phyloP scores from a whole-genome alignment of 129 eudicot genomes.

The Rutidosis leptorrhynchoides region DNA sequence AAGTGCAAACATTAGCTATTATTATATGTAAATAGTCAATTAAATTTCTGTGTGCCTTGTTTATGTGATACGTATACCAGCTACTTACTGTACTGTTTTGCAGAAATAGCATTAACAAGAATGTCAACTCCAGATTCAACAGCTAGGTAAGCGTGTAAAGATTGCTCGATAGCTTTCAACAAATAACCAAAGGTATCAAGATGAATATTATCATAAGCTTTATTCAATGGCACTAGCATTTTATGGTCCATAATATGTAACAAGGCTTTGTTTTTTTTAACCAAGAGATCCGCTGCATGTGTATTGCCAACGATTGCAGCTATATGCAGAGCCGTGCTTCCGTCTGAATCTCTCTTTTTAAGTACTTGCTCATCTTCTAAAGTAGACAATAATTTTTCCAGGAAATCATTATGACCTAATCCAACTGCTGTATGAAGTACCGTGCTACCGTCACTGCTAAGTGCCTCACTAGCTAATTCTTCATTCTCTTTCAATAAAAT shows the following conservation, averaged over 20 bases:
- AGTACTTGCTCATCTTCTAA: no score
- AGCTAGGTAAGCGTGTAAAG: not conserved
- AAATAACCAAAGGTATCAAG: slow-evolving; percentile 12
- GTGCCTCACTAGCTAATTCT: not conserved
- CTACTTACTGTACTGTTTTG: slow-evolving; percentile 13
- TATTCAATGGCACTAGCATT: not conserved
- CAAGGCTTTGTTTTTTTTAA: not conserved
- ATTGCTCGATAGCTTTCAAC: not conserved
- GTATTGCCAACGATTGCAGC: no score
- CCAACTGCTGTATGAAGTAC: slow-evolving; percentile 18
- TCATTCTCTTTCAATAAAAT: not conserved
- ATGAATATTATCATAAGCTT: slow-evolving; percentile 24
- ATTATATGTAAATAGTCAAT: no score
- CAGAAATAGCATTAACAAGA: slow-evolving; percentile 21
- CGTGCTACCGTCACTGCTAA: slow-evolving; percentile 5
- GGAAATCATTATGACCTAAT: no score
- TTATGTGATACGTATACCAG: no score
- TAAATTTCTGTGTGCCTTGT: no score
- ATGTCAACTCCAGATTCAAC: not conserved
- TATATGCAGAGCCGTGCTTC: no score
- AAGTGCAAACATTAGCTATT: no score
- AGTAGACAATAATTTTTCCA: no score
- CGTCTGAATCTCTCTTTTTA: no score
- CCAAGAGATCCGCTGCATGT: slow-evolving; percentile 6
- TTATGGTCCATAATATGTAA: not conserved